Base-by-base conservation (phyloP, 1,284 basidiomycete species). In the Cystobasidium slooffiae region DNA sequence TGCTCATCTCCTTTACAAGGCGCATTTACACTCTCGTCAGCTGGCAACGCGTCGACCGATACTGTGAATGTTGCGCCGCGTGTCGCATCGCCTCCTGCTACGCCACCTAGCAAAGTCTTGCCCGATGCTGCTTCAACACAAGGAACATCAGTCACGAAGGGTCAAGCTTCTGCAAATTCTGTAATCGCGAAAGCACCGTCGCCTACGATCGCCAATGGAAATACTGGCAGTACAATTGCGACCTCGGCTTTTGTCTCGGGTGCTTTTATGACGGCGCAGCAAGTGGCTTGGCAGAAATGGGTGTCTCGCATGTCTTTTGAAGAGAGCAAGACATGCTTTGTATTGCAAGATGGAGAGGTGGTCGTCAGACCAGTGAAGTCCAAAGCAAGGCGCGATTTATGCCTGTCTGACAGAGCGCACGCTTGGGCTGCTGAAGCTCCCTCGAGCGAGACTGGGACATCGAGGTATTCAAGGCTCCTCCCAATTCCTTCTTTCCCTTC, bases 331-430 rank as follows among this genome's bases (percentile, higher is more conserved):
- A 43, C n/a, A 6, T 41, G 39, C 10, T 16, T n/a, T 43, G 18
- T 59, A 22, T 5, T 18, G 7, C 5, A 43, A 5, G 56, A 39
- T 16, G 56, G 43, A 43, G 7, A n/a, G 39, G 14, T 41, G 4
- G n/a, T 41, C 5, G 18, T 59, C 18, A 39, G 39, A 1, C 31
- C 10, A 12, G 4, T 41, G 9, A 7, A 31, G 31, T 2, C 31
- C 31, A 31, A 31, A 31, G 31, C 9, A 9, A 39, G 43, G 18
- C 18, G 56, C n/a, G 18, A 41, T n/a, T 43, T 59, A n/a, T 8
- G 18, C 14, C 9, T 59, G 39, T 59, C 56, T 31, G 56, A 59
- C n/a, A 59, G 56, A 41, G 18, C 43, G n/a, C n/a, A 59, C 43
- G 56, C 56, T n/a, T 59, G 56, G 56, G 61, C 43, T n/a, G 61